Conservation (phyloP, 345 rosid species). For the Balakata baccata region DNA sequence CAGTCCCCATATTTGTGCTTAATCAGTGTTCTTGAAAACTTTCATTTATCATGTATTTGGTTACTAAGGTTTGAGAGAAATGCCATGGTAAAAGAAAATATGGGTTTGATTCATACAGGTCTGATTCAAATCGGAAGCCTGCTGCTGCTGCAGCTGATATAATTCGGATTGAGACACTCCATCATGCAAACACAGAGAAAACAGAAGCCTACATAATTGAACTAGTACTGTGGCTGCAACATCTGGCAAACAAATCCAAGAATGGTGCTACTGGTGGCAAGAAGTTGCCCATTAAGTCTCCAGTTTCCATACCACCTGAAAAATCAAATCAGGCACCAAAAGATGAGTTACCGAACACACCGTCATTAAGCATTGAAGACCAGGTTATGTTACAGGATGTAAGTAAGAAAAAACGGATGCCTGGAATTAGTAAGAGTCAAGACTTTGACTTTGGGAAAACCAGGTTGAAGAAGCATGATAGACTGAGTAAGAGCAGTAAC, state of each 20-base stretch:
- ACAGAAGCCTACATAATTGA: constrained; percentile 80
- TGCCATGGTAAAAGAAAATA: neutral
- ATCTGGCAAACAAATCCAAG: constrained; percentile 55
- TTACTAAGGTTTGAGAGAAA: neutral
- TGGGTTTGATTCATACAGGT: constrained; percentile 37
- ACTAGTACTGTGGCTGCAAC: constrained; percentile 76
- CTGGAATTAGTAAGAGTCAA: constrained; percentile 44
- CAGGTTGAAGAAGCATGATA: constrained; percentile 40
- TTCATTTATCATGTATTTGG: neutral
- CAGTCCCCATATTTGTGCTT: neutral
- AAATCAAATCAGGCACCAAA: constrained; percentile 21
- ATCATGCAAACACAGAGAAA: constrained; percentile 79
- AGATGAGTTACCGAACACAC: constrained; percentile 20
- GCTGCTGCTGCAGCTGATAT: constrained; percentile 43
- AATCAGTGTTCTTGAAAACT: neutral
- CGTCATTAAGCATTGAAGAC: constrained; percentile 38
- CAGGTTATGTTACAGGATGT: constrained; percentile 36
- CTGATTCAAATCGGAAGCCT: constrained; percentile 52
- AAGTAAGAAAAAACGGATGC: constrained; percentile 24
- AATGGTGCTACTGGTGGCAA: constrained; percentile 7
- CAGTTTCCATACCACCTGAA: neutral
- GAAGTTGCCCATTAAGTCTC: constrained; percentile 22
- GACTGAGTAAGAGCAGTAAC: constrained; percentile 49
- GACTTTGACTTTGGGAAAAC: constrained; percentile 40
- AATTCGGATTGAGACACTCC: constrained; percentile 72